phyloP scores from a whole-genome alignment of 2,329 filamentous ascomycete species.

The Verticillium tricorpus region DNA sequence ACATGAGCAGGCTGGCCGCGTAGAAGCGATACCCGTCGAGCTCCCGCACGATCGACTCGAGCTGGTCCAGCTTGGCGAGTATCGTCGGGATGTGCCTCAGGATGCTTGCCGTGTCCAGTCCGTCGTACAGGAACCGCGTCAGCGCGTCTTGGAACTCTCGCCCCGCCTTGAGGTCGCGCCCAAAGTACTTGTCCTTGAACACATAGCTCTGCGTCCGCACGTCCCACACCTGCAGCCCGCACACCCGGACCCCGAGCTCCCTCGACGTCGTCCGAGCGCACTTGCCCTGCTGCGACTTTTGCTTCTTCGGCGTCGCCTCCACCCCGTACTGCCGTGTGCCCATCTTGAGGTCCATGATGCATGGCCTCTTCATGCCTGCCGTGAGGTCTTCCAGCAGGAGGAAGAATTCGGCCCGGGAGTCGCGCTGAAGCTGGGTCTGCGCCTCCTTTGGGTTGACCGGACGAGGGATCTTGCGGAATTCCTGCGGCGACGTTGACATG shows the following conservation, averaged over 20 bases:
- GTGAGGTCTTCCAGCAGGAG: conserved; percentile 91
- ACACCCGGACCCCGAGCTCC: conserved; percentile 87
- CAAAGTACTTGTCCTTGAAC: conserved; percentile 99
- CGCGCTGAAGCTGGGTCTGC: conserved; percentile 51
- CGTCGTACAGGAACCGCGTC: conserved; percentile 87
- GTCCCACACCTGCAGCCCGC: conserved; percentile 96
- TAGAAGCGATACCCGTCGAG: conserved; percentile 90
- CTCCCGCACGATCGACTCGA: conserved; percentile 78
- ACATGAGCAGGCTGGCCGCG: conserved; percentile 88
- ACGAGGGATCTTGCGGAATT: conserved; percentile 43
- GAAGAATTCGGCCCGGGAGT: conserved; percentile 81
- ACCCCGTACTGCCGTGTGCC: conserved; percentile 95
- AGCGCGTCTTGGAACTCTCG: conserved; percentile 84
- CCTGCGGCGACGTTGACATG: conserved; percentile 28
- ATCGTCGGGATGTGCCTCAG: conserved; percentile 83
- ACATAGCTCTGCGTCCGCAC: conserved; percentile 75
- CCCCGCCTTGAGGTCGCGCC: conserved; percentile 81
- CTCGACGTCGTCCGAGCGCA: conserved; percentile 89
- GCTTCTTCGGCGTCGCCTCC: conserved; percentile 87
- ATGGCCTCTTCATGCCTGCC: conserved; percentile 91
- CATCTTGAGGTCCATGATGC: conserved; percentile 98
- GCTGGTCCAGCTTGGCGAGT: conserved; percentile 72
- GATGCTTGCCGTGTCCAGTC: conserved; percentile 74
- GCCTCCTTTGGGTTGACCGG: conserved; percentile 76
- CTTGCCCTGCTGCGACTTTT: conserved; percentile 86